Conservation (phyloP, 1,284 basidiomycete genomes). For the Kalmanozyma brasiliensis region DNA sequence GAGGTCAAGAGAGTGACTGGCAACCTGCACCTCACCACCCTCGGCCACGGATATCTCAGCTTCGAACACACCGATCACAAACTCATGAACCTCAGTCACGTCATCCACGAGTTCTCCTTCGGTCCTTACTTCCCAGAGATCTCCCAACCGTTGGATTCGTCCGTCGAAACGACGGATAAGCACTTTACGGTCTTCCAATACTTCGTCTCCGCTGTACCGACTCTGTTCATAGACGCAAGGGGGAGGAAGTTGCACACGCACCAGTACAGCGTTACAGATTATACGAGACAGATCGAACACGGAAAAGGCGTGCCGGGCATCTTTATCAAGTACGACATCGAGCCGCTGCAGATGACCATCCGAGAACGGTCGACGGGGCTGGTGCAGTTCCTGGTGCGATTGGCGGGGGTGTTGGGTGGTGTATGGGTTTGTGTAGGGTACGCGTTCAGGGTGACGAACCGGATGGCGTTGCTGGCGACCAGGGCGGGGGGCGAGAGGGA, state of each 20-base stretch:
- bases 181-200: constrained; percentile 79
- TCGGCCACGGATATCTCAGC: constrained; percentile 92
- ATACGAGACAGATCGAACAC: constrained; percentile 80
- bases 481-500: constrained; percentile 21
- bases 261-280: constrained; percentile 96
- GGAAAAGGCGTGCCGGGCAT: constrained; percentile 78
- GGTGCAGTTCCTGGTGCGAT: constrained; percentile 83
- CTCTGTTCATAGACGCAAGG: constrained; percentile 83
- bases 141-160: constrained; percentile 84
- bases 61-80: constrained; percentile 84
- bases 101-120: constrained; percentile 95
- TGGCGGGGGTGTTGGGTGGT: constrained; percentile 70
- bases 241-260: constrained; percentile 77
- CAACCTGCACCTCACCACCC: constrained; percentile 76
- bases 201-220: constrained; percentile 92
- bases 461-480: constrained; percentile 34
- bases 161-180: constrained; percentile 80
- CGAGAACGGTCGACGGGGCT: constrained; percentile 86
- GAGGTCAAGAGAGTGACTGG: constrained; percentile 88
- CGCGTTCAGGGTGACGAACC: constrained; percentile 53
- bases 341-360: constrained; percentile 85
- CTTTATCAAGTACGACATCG: constrained; percentile 79
- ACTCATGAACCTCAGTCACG: constrained; percentile 91
- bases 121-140: constrained; percentile 97
- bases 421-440: constrained; percentile 66